Conservation (phyloP, 2,329 filamentous ascomycete species). For the Penicillium decumbens region DNA sequence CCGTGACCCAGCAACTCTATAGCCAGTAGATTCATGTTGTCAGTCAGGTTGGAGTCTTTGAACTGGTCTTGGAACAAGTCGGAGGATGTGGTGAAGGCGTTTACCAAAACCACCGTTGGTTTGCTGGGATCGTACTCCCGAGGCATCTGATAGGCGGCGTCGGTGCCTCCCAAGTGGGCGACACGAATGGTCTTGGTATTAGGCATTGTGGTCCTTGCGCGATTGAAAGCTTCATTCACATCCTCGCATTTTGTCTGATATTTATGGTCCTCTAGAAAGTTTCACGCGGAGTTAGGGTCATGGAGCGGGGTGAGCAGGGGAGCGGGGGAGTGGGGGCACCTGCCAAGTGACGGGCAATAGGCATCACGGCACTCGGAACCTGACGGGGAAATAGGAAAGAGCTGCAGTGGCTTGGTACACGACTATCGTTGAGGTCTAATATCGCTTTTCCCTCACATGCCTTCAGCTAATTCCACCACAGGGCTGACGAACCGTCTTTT, state of each 20-base stretch:
- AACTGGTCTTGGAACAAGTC: conserved; percentile 45
- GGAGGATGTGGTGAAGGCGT: conserved; percentile 50
- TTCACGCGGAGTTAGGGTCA: not conserved
- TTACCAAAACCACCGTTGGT: conserved; percentile 50
- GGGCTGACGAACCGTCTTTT: conserved; percentile 16
- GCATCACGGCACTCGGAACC: not conserved
- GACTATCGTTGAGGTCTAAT: not conserved
- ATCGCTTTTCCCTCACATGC: conserved; percentile 2
- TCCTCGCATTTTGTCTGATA: not conserved
- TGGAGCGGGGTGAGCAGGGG: not conserved
- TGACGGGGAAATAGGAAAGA: not conserved
- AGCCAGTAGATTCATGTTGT: conserved; percentile 48
- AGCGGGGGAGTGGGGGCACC: not conserved
- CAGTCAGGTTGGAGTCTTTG: conserved; percentile 32
- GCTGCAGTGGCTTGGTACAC: no score
- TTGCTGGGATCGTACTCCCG: conserved; percentile 48
- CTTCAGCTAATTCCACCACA: conserved; percentile 12
- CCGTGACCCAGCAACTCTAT: conserved; percentile 54
- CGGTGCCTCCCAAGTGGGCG: conserved; percentile 49
- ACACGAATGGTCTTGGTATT: conserved; percentile 40
- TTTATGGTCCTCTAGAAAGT: not conserved
- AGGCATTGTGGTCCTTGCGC: conserved; percentile 12
- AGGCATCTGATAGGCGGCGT: conserved; percentile 47
- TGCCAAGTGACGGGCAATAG: not conserved
- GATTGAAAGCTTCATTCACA: not conserved